Evolutionary conservation across 208 protist genomes (phyloP).

Genomic region (Trypanosoma avium): DNA sequence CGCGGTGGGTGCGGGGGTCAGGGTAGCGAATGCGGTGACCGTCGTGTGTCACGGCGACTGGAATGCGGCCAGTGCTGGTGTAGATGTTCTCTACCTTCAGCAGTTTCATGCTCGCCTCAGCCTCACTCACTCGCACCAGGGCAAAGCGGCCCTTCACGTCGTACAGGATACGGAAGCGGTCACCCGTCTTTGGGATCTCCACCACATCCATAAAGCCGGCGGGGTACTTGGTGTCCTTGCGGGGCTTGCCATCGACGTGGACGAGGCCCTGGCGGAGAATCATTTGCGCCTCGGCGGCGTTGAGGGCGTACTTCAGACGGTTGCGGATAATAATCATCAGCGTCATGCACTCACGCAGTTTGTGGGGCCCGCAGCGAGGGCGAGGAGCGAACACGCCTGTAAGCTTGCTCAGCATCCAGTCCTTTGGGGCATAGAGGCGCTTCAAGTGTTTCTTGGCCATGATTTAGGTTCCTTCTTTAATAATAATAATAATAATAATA

Average conservation of each 20-base stretch:
- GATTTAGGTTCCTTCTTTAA: slow-evolving; percentile 30
- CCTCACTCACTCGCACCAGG: slow-evolving; percentile 94
- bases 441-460: slow-evolving; percentile 99
- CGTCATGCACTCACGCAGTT: slow-evolving; percentile 90
- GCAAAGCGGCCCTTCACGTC: slow-evolving; percentile 99
- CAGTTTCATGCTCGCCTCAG: slow-evolving; percentile 97
- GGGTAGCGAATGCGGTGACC: slow-evolving; percentile 99
- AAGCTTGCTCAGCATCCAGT: slow-evolving; percentile 99
- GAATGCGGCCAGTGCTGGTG: slow-evolving; percentile 93
- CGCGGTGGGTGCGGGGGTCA: slow-evolving; percentile 94
- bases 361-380: slow-evolving; percentile 98
- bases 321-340: slow-evolving; percentile 90
- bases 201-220: slow-evolving; percentile 99
- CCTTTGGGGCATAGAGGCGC: slow-evolving; percentile 97
- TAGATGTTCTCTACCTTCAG: slow-evolving; percentile 92
- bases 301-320: slow-evolving; percentile 98
- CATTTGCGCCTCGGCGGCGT: slow-evolving; percentile 93
- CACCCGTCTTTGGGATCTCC: slow-evolving; percentile 97
- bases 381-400: slow-evolving; percentile 97
- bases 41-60: slow-evolving; percentile 98
- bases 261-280: slow-evolving; percentile 97
- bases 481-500: slow-evolving; percentile 3
- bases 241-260: slow-evolving; percentile 97
- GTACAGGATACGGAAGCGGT: slow-evolving; percentile 99
- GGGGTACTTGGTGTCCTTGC: slow-evolving; percentile 97